Conservation (phyloP, 371 early-diverging fungal genomes). For the Rhizopus microsporus region DNA sequence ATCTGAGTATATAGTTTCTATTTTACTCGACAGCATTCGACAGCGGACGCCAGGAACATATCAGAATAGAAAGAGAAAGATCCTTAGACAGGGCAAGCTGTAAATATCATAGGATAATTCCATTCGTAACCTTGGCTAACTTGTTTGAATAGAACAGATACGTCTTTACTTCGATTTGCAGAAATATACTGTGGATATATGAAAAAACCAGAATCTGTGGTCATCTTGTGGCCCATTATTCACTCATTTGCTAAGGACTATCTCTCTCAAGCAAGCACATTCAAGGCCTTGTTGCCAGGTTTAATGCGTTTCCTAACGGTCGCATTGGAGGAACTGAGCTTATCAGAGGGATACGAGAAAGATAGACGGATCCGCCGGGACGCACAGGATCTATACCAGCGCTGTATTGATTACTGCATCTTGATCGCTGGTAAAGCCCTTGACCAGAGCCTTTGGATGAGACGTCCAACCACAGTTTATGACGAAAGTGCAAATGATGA, state of each 20-base stretch:
- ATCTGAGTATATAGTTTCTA: constrained; percentile 55
- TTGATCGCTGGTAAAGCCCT: constrained; percentile 76
- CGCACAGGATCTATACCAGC: constrained; percentile 69
- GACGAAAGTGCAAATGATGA: constrained; percentile 33
- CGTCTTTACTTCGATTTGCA: constrained; percentile 59
- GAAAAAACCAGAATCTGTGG: constrained; percentile 48
- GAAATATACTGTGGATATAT: constrained; percentile 60
- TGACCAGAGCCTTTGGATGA: constrained; percentile 75
- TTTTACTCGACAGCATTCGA: constrained; percentile 57
- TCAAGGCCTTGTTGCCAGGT: constrained; percentile 63
- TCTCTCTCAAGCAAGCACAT: constrained; percentile 59
- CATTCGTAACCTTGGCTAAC: constrained; percentile 1
- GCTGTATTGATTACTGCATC: constrained; percentile 76
- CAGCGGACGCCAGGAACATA: constrained; percentile 56
- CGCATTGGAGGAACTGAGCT: constrained; percentile 53
- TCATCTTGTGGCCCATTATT: constrained; percentile 68
- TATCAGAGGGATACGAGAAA: constrained; percentile 50
- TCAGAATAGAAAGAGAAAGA: constrained; percentile 33
- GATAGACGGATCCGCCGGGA: constrained; percentile 69
- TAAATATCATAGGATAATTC: constrained; percentile 27
- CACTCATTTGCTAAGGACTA: constrained; percentile 69
- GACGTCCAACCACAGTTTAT: constrained; percentile 49
- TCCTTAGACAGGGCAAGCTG: constrained; percentile 60
- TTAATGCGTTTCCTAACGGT: constrained; percentile 60
- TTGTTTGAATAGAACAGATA: constrained; percentile 51